Conservation (phyloP, 345 rosid genomes). For the Eucalyptus paniculata region DNA sequence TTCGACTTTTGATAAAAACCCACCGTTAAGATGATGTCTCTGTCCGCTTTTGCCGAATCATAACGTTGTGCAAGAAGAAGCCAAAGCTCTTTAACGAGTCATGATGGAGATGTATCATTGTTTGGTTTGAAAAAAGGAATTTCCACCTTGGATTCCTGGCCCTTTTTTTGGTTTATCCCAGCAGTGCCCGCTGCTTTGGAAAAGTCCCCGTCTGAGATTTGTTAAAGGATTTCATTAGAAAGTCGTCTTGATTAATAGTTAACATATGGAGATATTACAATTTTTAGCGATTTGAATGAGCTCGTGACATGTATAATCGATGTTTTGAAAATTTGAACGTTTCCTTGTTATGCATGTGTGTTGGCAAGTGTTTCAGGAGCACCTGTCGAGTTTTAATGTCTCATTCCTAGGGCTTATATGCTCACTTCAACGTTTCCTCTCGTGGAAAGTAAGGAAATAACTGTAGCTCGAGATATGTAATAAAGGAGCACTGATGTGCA, state of each 20-base stretch:
- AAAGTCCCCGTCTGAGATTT: neutral
- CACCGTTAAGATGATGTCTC: neutral
- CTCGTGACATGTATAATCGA: neutral
- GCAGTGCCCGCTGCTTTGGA: neutral
- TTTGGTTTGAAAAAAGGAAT: neutral
- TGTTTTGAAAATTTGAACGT: neutral
- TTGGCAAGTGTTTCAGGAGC: neutral
- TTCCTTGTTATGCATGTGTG: no score
- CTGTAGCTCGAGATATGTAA: neutral
- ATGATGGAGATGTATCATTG: neutral
- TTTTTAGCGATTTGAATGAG: neutral
- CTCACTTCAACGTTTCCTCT: neutral
- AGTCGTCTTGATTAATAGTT: neutral
- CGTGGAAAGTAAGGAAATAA: neutral
- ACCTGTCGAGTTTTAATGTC: neutral
- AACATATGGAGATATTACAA: neutral
- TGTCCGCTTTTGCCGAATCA: neutral
- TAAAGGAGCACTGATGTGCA: neutral
- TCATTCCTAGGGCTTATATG: no score
- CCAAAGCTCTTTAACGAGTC: neutral
- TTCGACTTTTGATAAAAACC: neutral
- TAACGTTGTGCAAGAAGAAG: neutral
- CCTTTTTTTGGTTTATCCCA: neutral
- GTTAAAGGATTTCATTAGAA: neutral
- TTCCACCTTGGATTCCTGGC: neutral